A percentile compares a stretch with the other conserved stretches of the same genome.
Evolutionary conservation across 768 basidiomycete species (phyloP).

Genomic region (Lentinula sp.): DNA sequence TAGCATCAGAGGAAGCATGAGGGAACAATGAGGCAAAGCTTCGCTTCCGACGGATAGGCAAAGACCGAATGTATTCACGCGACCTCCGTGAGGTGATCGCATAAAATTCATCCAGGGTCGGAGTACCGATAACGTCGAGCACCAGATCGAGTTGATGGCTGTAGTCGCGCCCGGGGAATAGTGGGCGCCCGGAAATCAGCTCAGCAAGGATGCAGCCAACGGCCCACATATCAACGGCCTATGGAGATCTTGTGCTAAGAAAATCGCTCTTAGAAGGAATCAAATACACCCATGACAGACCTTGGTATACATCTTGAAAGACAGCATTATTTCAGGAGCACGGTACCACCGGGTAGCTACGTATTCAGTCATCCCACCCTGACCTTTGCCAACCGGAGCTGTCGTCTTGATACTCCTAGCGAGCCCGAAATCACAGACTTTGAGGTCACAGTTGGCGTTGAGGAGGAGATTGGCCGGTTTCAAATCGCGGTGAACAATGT

Average conservation of each 20-base stretch:
- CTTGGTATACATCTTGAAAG: slow-evolving; percentile 86
- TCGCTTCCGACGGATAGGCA: slow-evolving; percentile 75
- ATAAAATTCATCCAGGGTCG: slow-evolving; percentile 87
- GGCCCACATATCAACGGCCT: slow-evolving; percentile 71
- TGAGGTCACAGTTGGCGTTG: slow-evolving; percentile 87
- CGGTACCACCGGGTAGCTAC: slow-evolving; percentile 57
- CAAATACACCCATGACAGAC: slow-evolving; percentile 21
- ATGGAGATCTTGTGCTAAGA: not conserved
- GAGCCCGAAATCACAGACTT: slow-evolving; percentile 86
- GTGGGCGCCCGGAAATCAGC: slow-evolving; percentile 71
- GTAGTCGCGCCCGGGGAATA: slow-evolving; percentile 87
- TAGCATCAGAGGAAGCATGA: slow-evolving; percentile 64
- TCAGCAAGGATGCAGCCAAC: slow-evolving; percentile 78
- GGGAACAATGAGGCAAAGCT: slow-evolving; percentile 74
- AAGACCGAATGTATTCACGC: slow-evolving; percentile 80
- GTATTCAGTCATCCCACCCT: slow-evolving; percentile 74
- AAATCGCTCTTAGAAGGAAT: not conserved
- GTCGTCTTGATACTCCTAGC: slow-evolving; percentile 60
- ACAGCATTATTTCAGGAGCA: slow-evolving; percentile 76
- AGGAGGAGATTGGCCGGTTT: slow-evolving; percentile 87
- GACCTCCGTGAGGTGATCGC: slow-evolving; percentile 81
- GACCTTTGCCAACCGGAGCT: slow-evolving; percentile 44
- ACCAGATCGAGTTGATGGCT: slow-evolving; percentile 86
- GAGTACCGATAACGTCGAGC: slow-evolving; percentile 82
- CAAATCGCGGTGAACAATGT: slow-evolving; percentile 71